phyloP scores from a whole-genome alignment of 2,329 filamentous ascomycete species.

The Chaetomium olivaceum region DNA sequence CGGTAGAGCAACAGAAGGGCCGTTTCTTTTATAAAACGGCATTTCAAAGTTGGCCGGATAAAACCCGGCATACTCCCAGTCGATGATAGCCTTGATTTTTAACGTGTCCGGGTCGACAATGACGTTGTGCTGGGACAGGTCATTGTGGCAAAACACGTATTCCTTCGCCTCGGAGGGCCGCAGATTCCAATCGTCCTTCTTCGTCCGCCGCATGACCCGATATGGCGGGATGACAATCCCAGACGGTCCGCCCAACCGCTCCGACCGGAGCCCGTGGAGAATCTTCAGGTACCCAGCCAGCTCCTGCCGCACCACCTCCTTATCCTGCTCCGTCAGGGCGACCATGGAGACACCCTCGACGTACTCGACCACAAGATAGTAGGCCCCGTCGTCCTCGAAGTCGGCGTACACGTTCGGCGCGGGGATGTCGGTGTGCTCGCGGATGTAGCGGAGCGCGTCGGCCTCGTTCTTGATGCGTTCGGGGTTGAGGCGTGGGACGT shows the following conservation, averaged over 20 bases:
- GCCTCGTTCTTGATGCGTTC: conserved; percentile 37
- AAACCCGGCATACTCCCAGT: conserved; percentile 36
- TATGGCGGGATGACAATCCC: conserved; percentile 37
- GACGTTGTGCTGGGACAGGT: conserved; percentile 31
- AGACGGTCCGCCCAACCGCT: conserved; percentile 34
- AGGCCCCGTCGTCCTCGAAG: conserved; percentile 38
- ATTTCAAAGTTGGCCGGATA: conserved; percentile 35
- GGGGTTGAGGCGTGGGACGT: conserved; percentile 35
- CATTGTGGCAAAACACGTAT: conserved; percentile 34
- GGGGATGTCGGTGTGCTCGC: conserved; percentile 34
- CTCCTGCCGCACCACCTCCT: conserved; percentile 32
- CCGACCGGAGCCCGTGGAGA: conserved; percentile 30
- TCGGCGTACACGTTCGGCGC: conserved; percentile 32
- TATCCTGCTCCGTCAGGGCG: conserved; percentile 32
- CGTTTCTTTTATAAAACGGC: conserved; percentile 28
- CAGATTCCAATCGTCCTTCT: conserved; percentile 32
- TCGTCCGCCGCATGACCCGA: conserved; percentile 31
- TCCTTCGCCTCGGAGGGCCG: conserved; percentile 22
- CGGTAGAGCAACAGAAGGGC: conserved; percentile 31
- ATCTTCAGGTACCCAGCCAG: neutral
- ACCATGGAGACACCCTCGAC: conserved; percentile 36
- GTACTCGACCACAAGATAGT: conserved; percentile 36
- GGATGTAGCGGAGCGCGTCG: conserved; percentile 33
- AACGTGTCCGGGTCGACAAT: conserved; percentile 32
- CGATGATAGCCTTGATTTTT: conserved; percentile 32